These are phyloP conservation scores for Phytophthora aleatoria DNA, from an alignment of 352 stramenopile species.

Conservation along the genomic window DNA sequence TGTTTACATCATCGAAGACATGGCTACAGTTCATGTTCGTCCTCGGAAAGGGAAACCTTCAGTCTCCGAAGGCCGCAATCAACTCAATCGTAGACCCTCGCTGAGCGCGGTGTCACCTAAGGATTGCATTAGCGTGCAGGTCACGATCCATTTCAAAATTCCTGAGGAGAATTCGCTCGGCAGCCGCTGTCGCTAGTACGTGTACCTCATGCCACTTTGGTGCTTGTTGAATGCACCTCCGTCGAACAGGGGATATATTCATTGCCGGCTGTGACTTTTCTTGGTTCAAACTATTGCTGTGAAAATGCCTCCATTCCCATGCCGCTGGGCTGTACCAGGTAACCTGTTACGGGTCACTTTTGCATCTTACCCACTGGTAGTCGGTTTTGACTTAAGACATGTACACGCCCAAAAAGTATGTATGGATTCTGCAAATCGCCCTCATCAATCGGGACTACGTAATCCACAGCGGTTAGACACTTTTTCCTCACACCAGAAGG, in stretches of 20 bases:
- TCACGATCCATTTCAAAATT: no score
- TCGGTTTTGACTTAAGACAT: constrained; percentile 23
- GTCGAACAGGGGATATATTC: constrained; percentile 1
- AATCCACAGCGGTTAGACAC: constrained; percentile 28
- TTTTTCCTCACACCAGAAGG: constrained; percentile 18
- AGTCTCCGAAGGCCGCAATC: no score
- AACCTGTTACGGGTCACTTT: constrained; percentile 13
- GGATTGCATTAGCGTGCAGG: no score
- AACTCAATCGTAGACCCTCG: no score
- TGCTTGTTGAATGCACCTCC: no score
- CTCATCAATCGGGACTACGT: constrained; percentile 23
- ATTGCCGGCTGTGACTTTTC: constrained; percentile 2
- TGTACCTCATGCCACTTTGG: no score
- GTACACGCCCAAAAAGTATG: constrained; percentile 14
- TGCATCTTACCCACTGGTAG: constrained; percentile 21
- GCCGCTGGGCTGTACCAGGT: neutral
- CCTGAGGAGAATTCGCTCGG: no score
- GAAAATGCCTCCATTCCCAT: neutral
- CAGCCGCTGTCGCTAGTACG: no score
- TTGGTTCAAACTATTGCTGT: constrained; percentile 18
- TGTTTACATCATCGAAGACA: neutral
- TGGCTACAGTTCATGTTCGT: no score
- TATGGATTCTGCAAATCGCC: constrained; percentile 16
- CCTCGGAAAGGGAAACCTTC: no score
- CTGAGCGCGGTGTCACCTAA: no score